Evolutionary conservation across 2,329 filamentous ascomycete genomes (phyloP).

Genomic region (Apiospora hydei): DNA sequence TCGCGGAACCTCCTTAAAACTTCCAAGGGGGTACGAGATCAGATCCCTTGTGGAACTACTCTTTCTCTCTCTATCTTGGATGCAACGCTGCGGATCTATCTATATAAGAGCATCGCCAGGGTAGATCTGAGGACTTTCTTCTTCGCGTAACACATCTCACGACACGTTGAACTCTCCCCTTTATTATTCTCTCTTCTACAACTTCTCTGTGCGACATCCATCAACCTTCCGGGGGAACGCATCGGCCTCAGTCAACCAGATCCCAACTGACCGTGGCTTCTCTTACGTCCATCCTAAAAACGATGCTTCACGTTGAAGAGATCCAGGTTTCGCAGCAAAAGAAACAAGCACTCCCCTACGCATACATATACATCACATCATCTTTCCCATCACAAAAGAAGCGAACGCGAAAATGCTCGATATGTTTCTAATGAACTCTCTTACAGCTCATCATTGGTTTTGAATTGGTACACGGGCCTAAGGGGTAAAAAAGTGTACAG

Average conservation of each 20-base stretch:
- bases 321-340: neutral
- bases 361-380: neutral
- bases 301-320: neutral
- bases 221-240: no score
- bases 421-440: neutral
- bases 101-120: neutral
- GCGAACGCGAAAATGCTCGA: neutral
- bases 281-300: neutral
- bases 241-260: neutral
- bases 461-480: slow-evolving; percentile 2
- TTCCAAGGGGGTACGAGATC: neutral
- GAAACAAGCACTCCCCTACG: no score
- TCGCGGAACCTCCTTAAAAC: neutral
- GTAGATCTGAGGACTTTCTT: neutral
- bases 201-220: no score
- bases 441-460: neutral
- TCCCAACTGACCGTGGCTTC: neutral
- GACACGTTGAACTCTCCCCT: no score
- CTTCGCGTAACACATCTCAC: no score
- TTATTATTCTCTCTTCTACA: no score
- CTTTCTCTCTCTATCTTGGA: neutral
- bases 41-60: neutral
- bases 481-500: slow-evolving; percentile 6
- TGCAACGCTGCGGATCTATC: neutral
- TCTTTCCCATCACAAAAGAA: neutral